A percentile compares a stretch with the other conserved stretches of the same genome.
These are phyloP conservation scores for Beta corolliflora DNA, from an alignment of 179 eudicot genomes.

Conservation along the genomic window DNA sequence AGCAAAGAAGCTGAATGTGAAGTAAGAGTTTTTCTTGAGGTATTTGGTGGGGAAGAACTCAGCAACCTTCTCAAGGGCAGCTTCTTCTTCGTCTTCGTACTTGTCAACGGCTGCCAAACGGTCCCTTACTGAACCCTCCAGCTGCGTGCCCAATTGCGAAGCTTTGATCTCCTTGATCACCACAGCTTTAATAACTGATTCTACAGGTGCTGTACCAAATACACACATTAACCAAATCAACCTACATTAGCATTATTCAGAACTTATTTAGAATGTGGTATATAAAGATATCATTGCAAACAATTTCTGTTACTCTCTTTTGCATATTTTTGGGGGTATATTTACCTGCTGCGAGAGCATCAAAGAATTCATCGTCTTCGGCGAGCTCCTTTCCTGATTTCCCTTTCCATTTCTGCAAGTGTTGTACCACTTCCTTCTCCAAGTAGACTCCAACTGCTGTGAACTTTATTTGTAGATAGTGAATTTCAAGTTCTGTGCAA, in stretches of 20 bases:
- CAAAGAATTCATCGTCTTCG: conserved; percentile 80
- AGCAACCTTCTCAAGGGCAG: conserved; percentile 61
- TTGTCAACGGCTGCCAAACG: conserved; percentile 81
- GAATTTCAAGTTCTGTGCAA: conserved; percentile 85
- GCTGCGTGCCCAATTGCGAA: conserved; percentile 82
- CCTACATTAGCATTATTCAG: not conserved
- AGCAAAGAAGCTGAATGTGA: conserved; percentile 63
- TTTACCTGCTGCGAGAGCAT: conserved; percentile 69
- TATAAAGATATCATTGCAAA: too few relatives aligned
- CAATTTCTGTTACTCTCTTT: not conserved
- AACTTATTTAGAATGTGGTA: not conserved
- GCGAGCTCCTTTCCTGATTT: conserved; percentile 78
- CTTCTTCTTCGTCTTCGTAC: conserved; percentile 94
- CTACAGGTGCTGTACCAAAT: conserved; percentile 67
- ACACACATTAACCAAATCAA: not conserved
- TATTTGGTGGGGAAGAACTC: conserved; percentile 79
- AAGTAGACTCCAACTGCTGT: conserved; percentile 85
- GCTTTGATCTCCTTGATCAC: conserved; percentile 99
- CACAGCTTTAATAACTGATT: conserved; percentile 67
- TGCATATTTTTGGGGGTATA: not conserved
- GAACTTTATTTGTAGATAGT: conserved; percentile 88
- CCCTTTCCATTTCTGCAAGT: conserved; percentile 91
- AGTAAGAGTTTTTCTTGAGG: conserved; percentile 59
- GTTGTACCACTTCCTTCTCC: conserved; percentile 59
- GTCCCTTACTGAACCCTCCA: conserved; percentile 92